These are phyloP conservation scores for Alternaria brassicicola DNA, from an alignment of 2,329 filamentous ascomycete species.

Conservation along the genomic window DNA sequence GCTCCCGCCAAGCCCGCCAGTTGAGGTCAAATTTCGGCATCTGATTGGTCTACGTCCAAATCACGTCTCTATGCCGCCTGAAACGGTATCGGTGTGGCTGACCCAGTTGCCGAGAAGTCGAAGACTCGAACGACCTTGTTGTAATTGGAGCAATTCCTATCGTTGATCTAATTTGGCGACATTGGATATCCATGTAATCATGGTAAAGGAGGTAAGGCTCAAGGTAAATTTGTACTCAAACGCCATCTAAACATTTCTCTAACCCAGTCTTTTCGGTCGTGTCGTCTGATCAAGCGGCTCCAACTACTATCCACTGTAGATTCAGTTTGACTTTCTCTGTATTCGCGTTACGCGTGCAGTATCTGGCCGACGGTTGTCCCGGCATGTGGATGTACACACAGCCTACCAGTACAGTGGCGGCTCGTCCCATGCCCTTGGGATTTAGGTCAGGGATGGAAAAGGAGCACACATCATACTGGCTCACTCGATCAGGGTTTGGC, in stretches of 20 bases:
- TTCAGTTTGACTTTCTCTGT: not conserved
- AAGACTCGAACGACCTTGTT: slow-evolving; percentile 12
- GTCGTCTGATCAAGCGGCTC: not conserved
- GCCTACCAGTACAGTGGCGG: slow-evolving; percentile 17
- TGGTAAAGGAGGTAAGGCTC: not conserved
- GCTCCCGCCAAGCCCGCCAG: slow-evolving; percentile 10
- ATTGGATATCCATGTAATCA: slow-evolving; percentile 4
- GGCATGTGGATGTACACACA: not conserved
- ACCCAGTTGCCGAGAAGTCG: slow-evolving; percentile 10
- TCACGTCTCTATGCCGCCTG: slow-evolving; percentile 13
- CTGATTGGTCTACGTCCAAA: slow-evolving; percentile 20
- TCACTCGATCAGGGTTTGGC: slow-evolving; percentile 19
- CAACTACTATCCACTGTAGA: not conserved
- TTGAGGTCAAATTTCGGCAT: not conserved
- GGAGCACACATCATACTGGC: slow-evolving; percentile 18
- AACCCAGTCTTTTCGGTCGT: not conserved
- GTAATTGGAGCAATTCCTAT: slow-evolving; percentile 26
- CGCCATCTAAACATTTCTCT: not conserved
- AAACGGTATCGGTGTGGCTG: slow-evolving; percentile 16
- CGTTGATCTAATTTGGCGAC: slow-evolving; percentile 6
- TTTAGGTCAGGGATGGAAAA: slow-evolving; percentile 15
- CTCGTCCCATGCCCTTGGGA: slow-evolving; percentile 31
- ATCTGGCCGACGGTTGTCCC: slow-evolving; percentile 1
- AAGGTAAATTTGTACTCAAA: not conserved
- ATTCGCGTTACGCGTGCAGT: not conserved